phyloP scores from a whole-genome alignment of 345 rosid genomes.

The Linum usitatissimum region DNA sequence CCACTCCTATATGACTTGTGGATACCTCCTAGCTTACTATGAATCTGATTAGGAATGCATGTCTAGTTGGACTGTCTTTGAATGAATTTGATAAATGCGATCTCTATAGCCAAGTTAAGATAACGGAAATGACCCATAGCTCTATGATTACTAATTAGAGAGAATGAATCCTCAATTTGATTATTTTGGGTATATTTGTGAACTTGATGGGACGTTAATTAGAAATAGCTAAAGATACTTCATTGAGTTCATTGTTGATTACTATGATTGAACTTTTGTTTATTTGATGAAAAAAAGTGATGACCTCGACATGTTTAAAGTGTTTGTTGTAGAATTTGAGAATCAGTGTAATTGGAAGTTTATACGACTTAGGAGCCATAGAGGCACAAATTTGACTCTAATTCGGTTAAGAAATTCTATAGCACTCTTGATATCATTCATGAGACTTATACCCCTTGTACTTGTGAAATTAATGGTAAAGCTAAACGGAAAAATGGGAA shows the following conservation, averaged over 20 bases:
- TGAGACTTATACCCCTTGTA: not conserved
- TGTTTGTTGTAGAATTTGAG: not conserved
- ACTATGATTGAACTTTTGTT: not conserved
- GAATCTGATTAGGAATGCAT: no score
- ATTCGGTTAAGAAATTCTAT: not conserved
- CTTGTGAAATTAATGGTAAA: not conserved
- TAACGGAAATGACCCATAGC: not conserved
- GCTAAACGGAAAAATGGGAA: not conserved
- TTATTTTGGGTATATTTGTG: constrained; percentile 3
- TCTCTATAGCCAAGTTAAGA: not conserved
- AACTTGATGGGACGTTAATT: not conserved
- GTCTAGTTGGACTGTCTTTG: no score
- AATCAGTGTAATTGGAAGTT: not conserved
- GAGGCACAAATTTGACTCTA: not conserved
- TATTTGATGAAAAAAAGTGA: not conserved
- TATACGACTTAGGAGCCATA: not conserved
- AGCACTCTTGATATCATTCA: not conserved
- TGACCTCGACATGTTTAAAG: not conserved
- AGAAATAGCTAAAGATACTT: not conserved
- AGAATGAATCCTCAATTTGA: not conserved
- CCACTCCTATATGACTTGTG: no score
- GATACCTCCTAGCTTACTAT: no score
- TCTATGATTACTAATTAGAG: not conserved
- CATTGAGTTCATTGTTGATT: not conserved
- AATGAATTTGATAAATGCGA: constrained; percentile 3